Percentiles rank a stretch among this genome's conserved stretches.
These are phyloP conservation scores for Trichoderma sp. DNA, from an alignment of 2,329 filamentous ascomycete species.

Conservation along the genomic window DNA sequence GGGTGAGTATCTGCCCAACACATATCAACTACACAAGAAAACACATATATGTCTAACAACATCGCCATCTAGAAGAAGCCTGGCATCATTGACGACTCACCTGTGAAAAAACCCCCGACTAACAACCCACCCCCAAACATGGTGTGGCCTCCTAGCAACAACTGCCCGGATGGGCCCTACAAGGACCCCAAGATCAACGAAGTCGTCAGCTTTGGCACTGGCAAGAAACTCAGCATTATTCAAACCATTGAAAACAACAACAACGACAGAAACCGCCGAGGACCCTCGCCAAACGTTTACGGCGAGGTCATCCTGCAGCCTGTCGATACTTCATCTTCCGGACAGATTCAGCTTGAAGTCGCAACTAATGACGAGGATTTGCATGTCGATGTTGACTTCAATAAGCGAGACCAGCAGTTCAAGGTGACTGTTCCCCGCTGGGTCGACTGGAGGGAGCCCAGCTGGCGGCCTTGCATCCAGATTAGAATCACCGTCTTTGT, in stretches of 20 bases:
- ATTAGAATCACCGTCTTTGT: conserved; percentile 54
- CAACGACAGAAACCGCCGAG: conserved; percentile 29
- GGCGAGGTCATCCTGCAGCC: conserved; percentile 53
- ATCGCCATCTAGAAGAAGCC: conserved; percentile 29
- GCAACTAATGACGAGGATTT: conserved; percentile 51
- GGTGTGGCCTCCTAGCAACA: conserved; percentile 35
- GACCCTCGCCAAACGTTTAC: conserved; percentile 44
- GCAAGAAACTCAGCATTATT: conserved; percentile 45
- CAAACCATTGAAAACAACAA: conserved; percentile 42
- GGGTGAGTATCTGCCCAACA: conserved; percentile 38
- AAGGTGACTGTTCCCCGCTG: conserved; percentile 45
- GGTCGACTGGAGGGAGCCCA: conserved; percentile 40
- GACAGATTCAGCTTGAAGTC: conserved; percentile 50
- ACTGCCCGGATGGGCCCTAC: conserved; percentile 37
- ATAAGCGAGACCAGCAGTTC: conserved; percentile 45
- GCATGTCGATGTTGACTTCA: conserved; percentile 39
- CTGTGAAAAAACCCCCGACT: conserved; percentile 34
- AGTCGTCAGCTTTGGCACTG: conserved; percentile 42
- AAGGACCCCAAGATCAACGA: conserved; percentile 30
- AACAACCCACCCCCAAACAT: conserved; percentile 32
- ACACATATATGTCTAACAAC: not conserved
- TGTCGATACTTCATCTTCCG: conserved; percentile 39
- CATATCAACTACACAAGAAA: not conserved
- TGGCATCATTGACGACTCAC: conserved; percentile 34
- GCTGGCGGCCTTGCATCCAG: conserved; percentile 50